phyloP scores from a whole-genome alignment of 2,329 filamentous ascomycete species.

The Arachnomyces sp. region DNA sequence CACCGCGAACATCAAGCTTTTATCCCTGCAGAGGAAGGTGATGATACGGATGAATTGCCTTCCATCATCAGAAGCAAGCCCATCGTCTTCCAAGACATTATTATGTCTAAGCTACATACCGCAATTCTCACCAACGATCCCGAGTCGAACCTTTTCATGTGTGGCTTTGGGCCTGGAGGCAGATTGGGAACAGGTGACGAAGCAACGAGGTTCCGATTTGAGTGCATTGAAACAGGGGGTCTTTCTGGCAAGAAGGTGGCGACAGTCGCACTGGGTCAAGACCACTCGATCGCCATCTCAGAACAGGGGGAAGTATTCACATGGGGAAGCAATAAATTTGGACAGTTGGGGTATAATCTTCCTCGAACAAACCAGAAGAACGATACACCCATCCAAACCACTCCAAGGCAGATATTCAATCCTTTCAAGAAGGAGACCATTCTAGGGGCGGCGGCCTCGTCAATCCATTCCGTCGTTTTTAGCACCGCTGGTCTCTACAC shows the following conservation, averaged over 20 bases:
- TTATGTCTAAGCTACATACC: conserved; percentile 85
- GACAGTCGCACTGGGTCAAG: conserved; percentile 78
- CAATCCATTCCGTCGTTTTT: conserved; percentile 84
- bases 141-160: conserved; percentile 83
- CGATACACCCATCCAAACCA: conserved; percentile 72
- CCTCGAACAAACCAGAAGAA: conserved; percentile 57
- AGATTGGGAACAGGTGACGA: conserved; percentile 84
- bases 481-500: conserved; percentile 76
- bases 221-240: conserved; percentile 66
- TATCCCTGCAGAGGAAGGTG: conserved; percentile 15
- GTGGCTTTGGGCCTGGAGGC: conserved; percentile 83
- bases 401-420: conserved; percentile 84
- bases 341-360: conserved; percentile 76
- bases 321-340: conserved; percentile 82
- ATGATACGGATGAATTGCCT: conserved; percentile 53
- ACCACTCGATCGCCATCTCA: conserved; percentile 79
- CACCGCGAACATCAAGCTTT: conserved; percentile 55
- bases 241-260: conserved; percentile 65
- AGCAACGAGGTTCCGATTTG: conserved; percentile 77
- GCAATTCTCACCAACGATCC: conserved; percentile 81
- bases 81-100: conserved; percentile 68
- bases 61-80: conserved; percentile 62
- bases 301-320: conserved; percentile 86
- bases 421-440: conserved; percentile 78
- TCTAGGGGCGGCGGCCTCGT: conserved; percentile 75